These are phyloP conservation scores for Austroboletus rostrupii DNA, from an alignment of 1,284 basidiomycete genomes.

Conservation along the genomic window DNA sequence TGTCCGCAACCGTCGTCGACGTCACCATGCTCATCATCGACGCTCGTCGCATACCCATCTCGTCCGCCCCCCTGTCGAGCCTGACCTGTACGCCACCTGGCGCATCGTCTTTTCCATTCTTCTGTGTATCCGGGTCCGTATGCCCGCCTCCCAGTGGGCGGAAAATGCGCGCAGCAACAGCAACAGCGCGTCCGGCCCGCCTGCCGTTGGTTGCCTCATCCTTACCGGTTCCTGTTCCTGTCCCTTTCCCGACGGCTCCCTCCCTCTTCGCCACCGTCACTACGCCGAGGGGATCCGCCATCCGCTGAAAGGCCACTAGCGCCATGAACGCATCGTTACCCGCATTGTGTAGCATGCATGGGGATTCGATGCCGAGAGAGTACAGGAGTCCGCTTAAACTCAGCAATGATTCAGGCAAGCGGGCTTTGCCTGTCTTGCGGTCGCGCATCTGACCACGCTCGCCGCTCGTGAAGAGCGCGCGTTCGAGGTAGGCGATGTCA, in stretches of 20 bases:
- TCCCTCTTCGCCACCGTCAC: neutral
- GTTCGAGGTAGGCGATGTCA: conserved; percentile 63
- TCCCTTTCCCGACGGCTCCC: neutral
- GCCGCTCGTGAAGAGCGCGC: conserved; percentile 52
- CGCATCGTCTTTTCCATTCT: neutral
- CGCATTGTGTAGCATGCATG: conserved; percentile 56
- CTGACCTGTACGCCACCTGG: neutral
- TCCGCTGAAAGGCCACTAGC: conserved; percentile 60
- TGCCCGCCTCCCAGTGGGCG: conserved; percentile 5
- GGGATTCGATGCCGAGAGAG: conserved; percentile 41
- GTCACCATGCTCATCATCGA: conserved; percentile 20
- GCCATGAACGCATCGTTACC: conserved; percentile 70
- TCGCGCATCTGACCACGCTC: conserved; percentile 58
- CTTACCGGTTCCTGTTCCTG: neutral
- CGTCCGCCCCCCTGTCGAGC: conserved; percentile 13
- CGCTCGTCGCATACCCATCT: conserved; percentile 20
- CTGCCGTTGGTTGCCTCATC: neutral
- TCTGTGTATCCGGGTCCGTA: neutral
- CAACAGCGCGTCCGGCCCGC: conserved; percentile 11
- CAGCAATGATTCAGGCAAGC: conserved; percentile 45
- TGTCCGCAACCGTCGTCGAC: conserved; percentile 6
- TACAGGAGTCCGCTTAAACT: conserved; percentile 53
- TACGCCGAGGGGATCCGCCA: conserved; percentile 45
- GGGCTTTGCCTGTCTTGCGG: conserved; percentile 47
- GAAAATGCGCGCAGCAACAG: conserved; percentile 16